Conservation (phyloP, 345 rosid species). For the Microthlaspi erraticum region DNA sequence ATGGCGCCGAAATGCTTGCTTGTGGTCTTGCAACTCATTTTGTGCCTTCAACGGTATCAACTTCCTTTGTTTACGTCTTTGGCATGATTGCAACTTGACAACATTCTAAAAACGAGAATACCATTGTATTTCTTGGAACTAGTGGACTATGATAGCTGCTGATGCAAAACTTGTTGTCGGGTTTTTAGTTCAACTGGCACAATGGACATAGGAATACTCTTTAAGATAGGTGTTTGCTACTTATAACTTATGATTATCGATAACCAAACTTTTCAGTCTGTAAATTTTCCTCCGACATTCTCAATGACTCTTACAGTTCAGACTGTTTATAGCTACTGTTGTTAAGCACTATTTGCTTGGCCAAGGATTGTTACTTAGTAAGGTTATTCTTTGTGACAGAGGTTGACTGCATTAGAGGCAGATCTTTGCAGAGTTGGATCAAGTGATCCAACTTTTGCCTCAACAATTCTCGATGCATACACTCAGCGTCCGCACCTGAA, state of each 20-base stretch:
- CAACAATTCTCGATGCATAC: slow-evolving; percentile 61
- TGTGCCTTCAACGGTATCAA: slow-evolving; percentile 66
- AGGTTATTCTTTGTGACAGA: slow-evolving; percentile 52
- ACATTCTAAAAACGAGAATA: slow-evolving; percentile 5
- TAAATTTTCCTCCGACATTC: slow-evolving; percentile 1
- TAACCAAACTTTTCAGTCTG: slow-evolving; percentile 2
- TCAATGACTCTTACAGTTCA: slow-evolving; percentile 9
- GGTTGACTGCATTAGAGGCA: slow-evolving; percentile 63
- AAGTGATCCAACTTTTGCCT: slow-evolving; percentile 54
- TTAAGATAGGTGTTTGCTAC: slow-evolving; percentile 3
- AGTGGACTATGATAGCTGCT: slow-evolving; percentile 3
- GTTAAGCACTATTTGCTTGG: slow-evolving; percentile 8
- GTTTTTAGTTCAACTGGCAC: not conserved
- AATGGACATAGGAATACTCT: slow-evolving; percentile 12
- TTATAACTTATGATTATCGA: slow-evolving; percentile 16
- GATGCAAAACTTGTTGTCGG: not conserved
- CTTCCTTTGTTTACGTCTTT: slow-evolving; percentile 17
- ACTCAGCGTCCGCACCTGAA: slow-evolving; percentile 61
- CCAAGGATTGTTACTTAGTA: slow-evolving; percentile 31
- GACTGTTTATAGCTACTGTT: slow-evolving; percentile 5
- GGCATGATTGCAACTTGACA: slow-evolving; percentile 20
- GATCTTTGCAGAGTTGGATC: slow-evolving; percentile 54
- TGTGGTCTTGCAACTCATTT: slow-evolving; percentile 94
- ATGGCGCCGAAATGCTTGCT: slow-evolving; percentile 87
- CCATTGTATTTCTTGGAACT: not conserved